Evolutionary conservation across 2,329 filamentous ascomycete species (phyloP).

Genomic region (Diplodia seriata): DNA sequence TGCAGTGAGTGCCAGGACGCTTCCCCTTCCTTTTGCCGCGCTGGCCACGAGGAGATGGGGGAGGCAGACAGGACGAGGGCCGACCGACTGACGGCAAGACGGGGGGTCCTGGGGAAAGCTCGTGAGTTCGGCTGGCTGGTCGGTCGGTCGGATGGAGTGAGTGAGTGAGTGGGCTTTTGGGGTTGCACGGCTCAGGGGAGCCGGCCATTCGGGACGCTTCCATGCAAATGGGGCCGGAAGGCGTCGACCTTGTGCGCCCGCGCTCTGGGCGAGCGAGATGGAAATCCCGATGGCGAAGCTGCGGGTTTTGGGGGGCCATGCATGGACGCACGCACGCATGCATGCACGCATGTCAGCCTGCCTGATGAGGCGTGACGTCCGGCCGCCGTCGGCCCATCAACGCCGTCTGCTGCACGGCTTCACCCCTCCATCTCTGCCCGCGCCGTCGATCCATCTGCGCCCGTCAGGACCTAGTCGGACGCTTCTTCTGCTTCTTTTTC

Average conservation of each 20-base stretch:
- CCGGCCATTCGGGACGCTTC: constrained; percentile 24
- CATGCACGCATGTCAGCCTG: constrained; percentile 6
- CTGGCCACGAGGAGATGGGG: background rate
- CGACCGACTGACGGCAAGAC: background rate
- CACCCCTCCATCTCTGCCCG: background rate
- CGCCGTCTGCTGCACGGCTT: background rate
- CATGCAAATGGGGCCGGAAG: constrained; percentile 13
- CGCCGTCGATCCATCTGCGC: background rate
- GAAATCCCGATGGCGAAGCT: constrained; percentile 6
- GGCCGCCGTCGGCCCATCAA: constrained; percentile 4
- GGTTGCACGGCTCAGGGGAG: constrained; percentile 18
- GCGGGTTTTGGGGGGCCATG: background rate
- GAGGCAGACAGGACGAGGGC: background rate
- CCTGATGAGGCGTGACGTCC: background rate
- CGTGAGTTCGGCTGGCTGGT: background rate
- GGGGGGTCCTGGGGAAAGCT: background rate
- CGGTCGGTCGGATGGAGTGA: too few species aligned
- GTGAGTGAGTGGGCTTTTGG: too few species aligned
- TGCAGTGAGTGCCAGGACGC: background rate
- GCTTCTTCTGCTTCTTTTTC: background rate
- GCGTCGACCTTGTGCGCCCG: background rate
- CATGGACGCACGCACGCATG: constrained; percentile 5
- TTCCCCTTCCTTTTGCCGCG: background rate
- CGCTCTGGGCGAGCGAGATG: background rate
- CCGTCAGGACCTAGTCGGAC: background rate